A percentile compares a stretch with the other conserved stretches of the same genome.
Conservation (phyloP, 768 basidiomycete species). For the Macrocybe gigantea region DNA sequence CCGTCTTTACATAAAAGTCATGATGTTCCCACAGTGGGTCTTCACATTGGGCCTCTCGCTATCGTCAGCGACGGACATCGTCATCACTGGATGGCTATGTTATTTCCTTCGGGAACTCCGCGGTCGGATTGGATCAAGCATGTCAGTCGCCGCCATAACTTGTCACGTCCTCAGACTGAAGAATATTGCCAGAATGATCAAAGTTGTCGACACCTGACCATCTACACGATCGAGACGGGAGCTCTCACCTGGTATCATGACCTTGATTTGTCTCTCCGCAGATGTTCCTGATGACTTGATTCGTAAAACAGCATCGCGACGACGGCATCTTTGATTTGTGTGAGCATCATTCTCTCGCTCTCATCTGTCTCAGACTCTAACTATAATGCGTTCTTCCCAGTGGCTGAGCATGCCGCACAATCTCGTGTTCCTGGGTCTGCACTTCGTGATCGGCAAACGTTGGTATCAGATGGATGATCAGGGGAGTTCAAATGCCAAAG, state of each 20-base stretch:
- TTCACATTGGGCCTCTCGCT: conserved; percentile 36
- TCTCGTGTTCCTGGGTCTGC: conserved; percentile 38
- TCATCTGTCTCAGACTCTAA: conserved; percentile 1
- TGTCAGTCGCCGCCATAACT: conserved; percentile 12
- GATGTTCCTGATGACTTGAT: background rate
- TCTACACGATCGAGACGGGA: conserved; percentile 39
- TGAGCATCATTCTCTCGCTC: conserved; percentile 14
- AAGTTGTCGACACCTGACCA: conserved; percentile 31
- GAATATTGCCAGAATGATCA: conserved; percentile 24
- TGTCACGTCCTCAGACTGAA: background rate
- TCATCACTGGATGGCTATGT: conserved; percentile 31
- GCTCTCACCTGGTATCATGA: conserved; percentile 29
- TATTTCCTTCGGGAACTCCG: conserved; percentile 28
- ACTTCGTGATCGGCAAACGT: conserved; percentile 45
- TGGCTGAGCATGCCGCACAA: conserved; percentile 39
- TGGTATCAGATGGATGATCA: conserved; percentile 6
- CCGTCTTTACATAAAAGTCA: background rate
- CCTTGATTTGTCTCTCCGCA: background rate
- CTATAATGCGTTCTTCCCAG: conserved; percentile 9
- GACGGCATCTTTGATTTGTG: conserved; percentile 34
- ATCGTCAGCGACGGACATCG: conserved; percentile 30
- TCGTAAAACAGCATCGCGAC: conserved; percentile 28
- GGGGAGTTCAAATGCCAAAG: background rate
- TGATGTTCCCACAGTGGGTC: conserved; percentile 24
- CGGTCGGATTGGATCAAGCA: conserved; percentile 18